These are phyloP conservation scores for Phytophthora sojae DNA, from an alignment of 352 stramenopile genomes.

Conservation along the genomic window DNA sequence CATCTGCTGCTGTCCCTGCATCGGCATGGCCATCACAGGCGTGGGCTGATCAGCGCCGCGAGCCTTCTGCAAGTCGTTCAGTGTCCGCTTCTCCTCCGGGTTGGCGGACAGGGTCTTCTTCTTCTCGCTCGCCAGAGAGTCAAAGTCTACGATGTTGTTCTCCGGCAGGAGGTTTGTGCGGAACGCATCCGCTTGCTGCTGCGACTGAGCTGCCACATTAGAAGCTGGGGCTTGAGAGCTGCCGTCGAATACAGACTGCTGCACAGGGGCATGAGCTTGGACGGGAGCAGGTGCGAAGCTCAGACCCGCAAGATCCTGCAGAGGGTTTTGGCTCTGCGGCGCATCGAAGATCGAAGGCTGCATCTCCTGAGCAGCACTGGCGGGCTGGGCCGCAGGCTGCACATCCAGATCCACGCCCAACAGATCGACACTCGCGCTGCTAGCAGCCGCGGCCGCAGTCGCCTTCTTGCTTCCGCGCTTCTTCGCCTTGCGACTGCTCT, in stretches of 20 bases:
- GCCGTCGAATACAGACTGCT: constrained; percentile 16
- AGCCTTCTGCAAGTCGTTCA: constrained; percentile 72
- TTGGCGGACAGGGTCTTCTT: constrained; percentile 43
- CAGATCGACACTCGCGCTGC: constrained; percentile 51
- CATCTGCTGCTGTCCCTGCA: constrained; percentile 38
- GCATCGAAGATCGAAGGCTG: constrained; percentile 55
- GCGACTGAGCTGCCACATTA: constrained; percentile 1
- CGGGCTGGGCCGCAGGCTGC: constrained; percentile 13
- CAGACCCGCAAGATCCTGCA: constrained; percentile 66
- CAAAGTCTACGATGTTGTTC: constrained; percentile 74
- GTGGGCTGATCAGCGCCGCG: constrained; percentile 38
- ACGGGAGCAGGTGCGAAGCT: constrained; percentile 43
- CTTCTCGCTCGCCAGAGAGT: constrained; percentile 61
- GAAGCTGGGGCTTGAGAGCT: constrained; percentile 6
- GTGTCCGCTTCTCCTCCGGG: constrained; percentile 50
- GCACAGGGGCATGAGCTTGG: constrained; percentile 13
- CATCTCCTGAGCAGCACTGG: constrained; percentile 18
- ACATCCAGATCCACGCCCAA: constrained; percentile 58
- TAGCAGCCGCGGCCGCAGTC: constrained; percentile 5
- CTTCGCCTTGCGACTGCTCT: constrained; percentile 49
- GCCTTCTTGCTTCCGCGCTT: constrained; percentile 37
- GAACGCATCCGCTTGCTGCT: constrained; percentile 40
- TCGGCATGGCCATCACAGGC: constrained; percentile 52
- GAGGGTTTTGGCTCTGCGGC: constrained; percentile 40
- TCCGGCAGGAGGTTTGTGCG: constrained; percentile 66